Evolutionary conservation across 208 protist species (phyloP).

Genomic region (Phytomonas sp.): DNA sequence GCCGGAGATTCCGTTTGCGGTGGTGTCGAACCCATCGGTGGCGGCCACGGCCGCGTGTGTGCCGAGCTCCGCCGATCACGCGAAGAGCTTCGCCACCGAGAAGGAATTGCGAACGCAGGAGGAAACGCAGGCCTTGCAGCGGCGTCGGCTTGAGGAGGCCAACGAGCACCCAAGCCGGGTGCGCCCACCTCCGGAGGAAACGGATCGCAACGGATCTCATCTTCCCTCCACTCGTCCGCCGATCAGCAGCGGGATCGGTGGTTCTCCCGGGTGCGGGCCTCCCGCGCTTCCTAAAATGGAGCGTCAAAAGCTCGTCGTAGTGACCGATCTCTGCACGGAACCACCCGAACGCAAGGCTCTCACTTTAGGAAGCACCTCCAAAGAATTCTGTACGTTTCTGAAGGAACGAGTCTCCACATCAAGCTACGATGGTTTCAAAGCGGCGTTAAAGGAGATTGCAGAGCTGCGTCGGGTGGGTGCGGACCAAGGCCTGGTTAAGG

Average conservation of each 20-base stretch:
- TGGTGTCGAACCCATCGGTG: neutral
- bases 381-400: conserved; percentile 80
- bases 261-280: neutral
- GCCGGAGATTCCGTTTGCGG: conserved; percentile 18
- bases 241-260: neutral
- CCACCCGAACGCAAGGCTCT: too few species aligned
- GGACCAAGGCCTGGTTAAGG: conserved; percentile 5
- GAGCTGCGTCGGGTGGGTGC: conserved; percentile 13
- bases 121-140: conserved; percentile 10
- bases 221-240: neutral
- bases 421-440: conserved; percentile 55
- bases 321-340: neutral
- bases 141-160: conserved; percentile 26
- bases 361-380: conserved; percentile 38
- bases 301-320: neutral
- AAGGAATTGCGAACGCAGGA: conserved; percentile 17
- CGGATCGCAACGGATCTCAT: neutral
- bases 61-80: conserved; percentile 23
- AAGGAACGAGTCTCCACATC: conserved; percentile 38
- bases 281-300: too few species aligned
- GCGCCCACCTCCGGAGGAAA: neutral
- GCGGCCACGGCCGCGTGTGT: neutral
- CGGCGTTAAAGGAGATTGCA: conserved; percentile 44
- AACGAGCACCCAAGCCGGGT: conserved; percentile 11
- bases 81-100: conserved; percentile 23